Percentiles rank a stretch among this genome's conserved stretches.
These are phyloP conservation scores for Luffa aegyptiaca DNA, from an alignment of 306 rosid genomes.

Conservation along the genomic window DNA sequence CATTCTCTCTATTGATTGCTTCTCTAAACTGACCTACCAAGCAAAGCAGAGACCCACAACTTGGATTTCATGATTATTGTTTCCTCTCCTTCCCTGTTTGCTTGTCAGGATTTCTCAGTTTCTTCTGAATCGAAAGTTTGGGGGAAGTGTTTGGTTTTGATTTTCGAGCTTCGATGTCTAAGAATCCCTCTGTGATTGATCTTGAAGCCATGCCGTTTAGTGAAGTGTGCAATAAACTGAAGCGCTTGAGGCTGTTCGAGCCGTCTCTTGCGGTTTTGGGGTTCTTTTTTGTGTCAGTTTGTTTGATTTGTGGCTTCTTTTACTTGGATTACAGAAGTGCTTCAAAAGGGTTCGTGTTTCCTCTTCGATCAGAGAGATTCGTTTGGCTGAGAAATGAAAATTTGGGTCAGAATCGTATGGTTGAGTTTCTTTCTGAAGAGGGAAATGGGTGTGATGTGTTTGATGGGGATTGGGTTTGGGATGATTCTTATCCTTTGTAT, in stretches of 20 bases:
- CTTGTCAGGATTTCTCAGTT: neutral
- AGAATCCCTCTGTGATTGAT: constrained; percentile 20
- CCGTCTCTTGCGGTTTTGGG: constrained; percentile 59
- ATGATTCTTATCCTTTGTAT: constrained; percentile 65
- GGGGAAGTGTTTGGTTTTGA: neutral
- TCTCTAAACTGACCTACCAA: constrained; percentile 44
- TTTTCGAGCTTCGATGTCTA: constrained; percentile 32
- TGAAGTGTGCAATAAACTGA: constrained; percentile 37
- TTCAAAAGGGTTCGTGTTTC: constrained; percentile 25
- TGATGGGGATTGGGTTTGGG: constrained; percentile 91
- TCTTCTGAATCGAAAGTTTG: constrained; percentile 11
- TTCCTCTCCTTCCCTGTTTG: neutral
- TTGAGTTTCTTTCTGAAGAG: constrained; percentile 48
- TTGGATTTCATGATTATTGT: neutral
- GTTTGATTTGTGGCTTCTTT: constrained; percentile 41
- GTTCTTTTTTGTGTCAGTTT: constrained; percentile 36
- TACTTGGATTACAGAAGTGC: constrained; percentile 43
- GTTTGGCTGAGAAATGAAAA: constrained; percentile 38
- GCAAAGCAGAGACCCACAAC: constrained; percentile 16
- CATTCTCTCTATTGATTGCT: constrained; percentile 17
- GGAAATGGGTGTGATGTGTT: constrained; percentile 53
- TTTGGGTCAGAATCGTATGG: constrained; percentile 19
- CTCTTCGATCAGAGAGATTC: constrained; percentile 39
- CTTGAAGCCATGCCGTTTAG: constrained; percentile 35
- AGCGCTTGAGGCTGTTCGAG: constrained; percentile 48